Evolutionary conservation across 371 early-diverging fungal species (phyloP).

Genomic region (Nematocida sp.): DNA sequence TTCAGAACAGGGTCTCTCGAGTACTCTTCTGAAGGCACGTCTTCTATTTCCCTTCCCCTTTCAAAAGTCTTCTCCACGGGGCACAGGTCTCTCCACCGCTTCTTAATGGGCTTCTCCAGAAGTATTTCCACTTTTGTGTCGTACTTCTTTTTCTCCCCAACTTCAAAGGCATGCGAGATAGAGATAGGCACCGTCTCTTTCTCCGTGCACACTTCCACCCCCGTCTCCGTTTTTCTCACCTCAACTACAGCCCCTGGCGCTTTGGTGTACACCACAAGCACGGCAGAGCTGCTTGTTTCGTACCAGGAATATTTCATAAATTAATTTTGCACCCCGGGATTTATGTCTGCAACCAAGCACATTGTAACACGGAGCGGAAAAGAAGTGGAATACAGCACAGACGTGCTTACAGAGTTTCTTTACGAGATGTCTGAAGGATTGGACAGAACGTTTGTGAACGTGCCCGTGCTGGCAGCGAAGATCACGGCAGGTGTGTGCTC

Average conservation of each 20-base stretch:
- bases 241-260: background rate
- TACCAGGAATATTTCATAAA: slow-evolving; percentile 49
- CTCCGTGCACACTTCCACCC: background rate
- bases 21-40: background rate
- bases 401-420: slow-evolving; percentile 19
- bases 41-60: slow-evolving; percentile 11
- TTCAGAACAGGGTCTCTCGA: slow-evolving; percentile 38
- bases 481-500: slow-evolving; percentile 26
- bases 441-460: slow-evolving; percentile 28
- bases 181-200: background rate
- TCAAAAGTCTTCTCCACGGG: background rate
- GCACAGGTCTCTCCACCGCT: slow-evolving; percentile 13
- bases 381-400: slow-evolving; percentile 15
- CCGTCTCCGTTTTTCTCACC: background rate
- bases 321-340: slow-evolving; percentile 28
- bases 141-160: background rate
- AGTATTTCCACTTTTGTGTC: slow-evolving; percentile 15
- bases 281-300: slow-evolving; percentile 23
- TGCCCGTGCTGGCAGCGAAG: slow-evolving; percentile 28
- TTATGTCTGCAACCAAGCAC: slow-evolving; percentile 7
- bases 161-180: slow-evolving; percentile 12
- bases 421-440: slow-evolving; percentile 3
- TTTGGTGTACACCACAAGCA: slow-evolving; percentile 3
- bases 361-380: slow-evolving; percentile 23
- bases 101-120: slow-evolving; percentile 5